Evolutionary conservation across 148 eudicot genomes (phyloP), one percentile per base, ranked within the genome.

Genomic region (Spergularia marina): DNA sequence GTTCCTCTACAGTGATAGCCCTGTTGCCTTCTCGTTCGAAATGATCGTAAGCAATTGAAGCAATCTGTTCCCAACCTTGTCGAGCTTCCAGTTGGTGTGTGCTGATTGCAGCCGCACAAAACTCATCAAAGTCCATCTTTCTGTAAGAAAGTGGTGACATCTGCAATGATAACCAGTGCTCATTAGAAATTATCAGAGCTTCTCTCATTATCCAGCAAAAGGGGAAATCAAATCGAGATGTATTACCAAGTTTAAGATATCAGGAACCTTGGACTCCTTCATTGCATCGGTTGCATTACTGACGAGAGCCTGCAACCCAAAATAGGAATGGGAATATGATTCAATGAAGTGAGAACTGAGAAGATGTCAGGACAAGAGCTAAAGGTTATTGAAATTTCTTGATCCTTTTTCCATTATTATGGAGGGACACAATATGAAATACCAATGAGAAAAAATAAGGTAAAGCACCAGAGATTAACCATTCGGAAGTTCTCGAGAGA

Each of bases 21-120:
- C 90, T 71, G 74, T 89, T 89, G 54, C 92, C 92, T 85, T 85
- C 89, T 52, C 23, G 78, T 61, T 89, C 90, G 79, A 89, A 87
- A 79, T 85, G 74, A 70, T 83, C 83, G 58, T 85, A 89, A 36
- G 89, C 90, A 53, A 74, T 78, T 39, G 87, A 80, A 41, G 90
- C 86, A 61, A 89, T 85, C 65, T 83, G 86, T 76, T 89, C 92
- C 90, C 92, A 89, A 57, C 76, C 71, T 78, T 82, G 84, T 18
- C 84, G 81, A 39, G 87, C 90, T 79, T 87, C 92, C 52, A 85
- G 78, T 74, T 89, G 92, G 78, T 87, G 84, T n/a, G 80, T 82
- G 73, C 87, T 89, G 61, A 89, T 87, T 65, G 89, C 86, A 70
- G 92, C 92, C 2, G 92, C 92, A 82, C 90, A 89, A 61, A 89